Evolutionary conservation across 2,329 filamentous ascomycete species (phyloP), one percentile per base, ranked within the genome.

Genomic region (Trichophyton benhamiae): DNA sequence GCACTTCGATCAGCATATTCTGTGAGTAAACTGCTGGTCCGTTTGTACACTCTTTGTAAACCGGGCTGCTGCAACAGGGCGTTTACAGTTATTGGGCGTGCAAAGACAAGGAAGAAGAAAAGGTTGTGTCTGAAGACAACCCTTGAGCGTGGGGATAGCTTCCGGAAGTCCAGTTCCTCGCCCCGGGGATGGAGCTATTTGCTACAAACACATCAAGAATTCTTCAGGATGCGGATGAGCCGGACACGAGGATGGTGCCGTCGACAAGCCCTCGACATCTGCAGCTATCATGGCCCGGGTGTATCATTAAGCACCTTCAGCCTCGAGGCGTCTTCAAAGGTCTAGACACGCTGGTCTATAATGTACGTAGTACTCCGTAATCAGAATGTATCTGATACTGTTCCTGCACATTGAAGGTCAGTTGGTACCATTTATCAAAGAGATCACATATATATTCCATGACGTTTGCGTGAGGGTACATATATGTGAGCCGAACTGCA

Each of bases 11-110:
- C 52, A n/a, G 52, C 52, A 15, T 25, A 36, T n/a, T 13, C 27
- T 55, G 52, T 30, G 27, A 55, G 52, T 30, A 55, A 55, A 17
- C 52, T 36, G 52, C 27, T 55, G n/a, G 15, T 36, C 30, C 52
- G 52, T 55, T 55, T 55, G 52, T n/a, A 55, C 30, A 17, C 52
- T 9, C 52, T 55, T 55, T 55, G 52, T 55, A 55, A 55, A 55
- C 27, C 52, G 52, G 52, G 17, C 52, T 55, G 52, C 52, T 36
- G 52, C 52, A 55, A 55, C 13, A 55, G 15, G 52, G 52, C 52
- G 52, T 33, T 52, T 55, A 55, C 30, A 17, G 52, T 20, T 36
- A 27, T 27, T 52, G 22, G 46, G 20, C 27, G 52, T 55, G 27
- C 27, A 55, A 36, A 11, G 52, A 36, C 15, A 17, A 44, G 41